Evolutionary conservation across 169 alveolate species (phyloP).

Genomic region (Plasmodium knowlesi): DNA sequence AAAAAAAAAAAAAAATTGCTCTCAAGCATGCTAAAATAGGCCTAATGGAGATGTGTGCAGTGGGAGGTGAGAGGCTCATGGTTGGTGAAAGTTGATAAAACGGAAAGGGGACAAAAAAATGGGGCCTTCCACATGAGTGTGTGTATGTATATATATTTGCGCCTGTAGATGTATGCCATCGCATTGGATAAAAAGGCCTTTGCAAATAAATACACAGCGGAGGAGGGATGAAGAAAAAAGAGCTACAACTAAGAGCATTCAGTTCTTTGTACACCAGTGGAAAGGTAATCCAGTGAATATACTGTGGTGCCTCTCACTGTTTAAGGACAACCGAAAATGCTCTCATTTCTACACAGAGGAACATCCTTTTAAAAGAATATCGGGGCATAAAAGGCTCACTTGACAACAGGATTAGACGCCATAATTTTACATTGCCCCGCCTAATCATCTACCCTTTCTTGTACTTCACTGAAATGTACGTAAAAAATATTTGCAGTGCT

Average conservation of each 20-base stretch:
- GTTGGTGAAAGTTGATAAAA: background rate
- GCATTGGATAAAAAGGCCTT: background rate
- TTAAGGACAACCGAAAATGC: background rate
- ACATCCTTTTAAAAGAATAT: background rate
- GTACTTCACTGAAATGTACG: background rate
- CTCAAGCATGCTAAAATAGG: background rate
- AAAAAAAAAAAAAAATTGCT: no score
- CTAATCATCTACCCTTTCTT: background rate
- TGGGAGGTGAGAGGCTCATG: background rate
- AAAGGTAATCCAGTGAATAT: background rate
- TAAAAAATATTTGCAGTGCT: background rate
- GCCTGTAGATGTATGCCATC: background rate
- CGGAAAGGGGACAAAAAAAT: background rate
- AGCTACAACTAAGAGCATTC: background rate
- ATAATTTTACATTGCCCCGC: background rate
- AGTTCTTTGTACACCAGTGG: background rate
- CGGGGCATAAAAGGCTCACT: background rate
- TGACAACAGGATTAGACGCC: background rate
- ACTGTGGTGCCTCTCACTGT: background rate
- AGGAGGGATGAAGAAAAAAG: background rate
- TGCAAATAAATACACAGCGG: background rate
- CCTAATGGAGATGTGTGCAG: background rate
- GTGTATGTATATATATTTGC: background rate
- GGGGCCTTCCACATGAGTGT: background rate
- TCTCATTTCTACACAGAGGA: background rate